A percentile compares a stretch with the other conserved stretches of the same genome.
phyloP scores from a whole-genome alignment of 106 monocot species.

The Allium cepa region DNA sequence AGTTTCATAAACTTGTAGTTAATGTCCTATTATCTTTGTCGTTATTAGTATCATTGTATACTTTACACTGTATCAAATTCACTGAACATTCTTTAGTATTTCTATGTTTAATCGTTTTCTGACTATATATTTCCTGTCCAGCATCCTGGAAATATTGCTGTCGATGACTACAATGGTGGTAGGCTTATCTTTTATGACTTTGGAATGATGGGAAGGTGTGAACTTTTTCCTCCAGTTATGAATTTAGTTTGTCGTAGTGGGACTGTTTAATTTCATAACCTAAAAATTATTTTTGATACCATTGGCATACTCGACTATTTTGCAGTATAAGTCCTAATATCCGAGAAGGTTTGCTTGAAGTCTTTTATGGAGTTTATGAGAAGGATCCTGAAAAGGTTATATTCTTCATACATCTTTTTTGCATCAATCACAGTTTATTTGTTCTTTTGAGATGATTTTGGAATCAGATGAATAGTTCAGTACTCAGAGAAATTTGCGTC shows the following conservation, averaged over 20 bases:
- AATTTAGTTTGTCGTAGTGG: too few relatives aligned
- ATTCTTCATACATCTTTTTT: conserved; percentile 3
- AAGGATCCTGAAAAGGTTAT: conserved; percentile 88
- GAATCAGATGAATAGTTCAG: too few relatives aligned
- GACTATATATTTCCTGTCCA: conserved; percentile 20
- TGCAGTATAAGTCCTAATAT: conserved; percentile 98
- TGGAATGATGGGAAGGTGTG: conserved; percentile 99
- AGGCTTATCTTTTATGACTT: conserved; percentile 99
- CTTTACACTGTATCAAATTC: too few relatives aligned
- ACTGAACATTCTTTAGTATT: too few relatives aligned
- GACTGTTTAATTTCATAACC: too few relatives aligned
- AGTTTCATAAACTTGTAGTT: too few relatives aligned
- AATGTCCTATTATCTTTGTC: too few relatives aligned
- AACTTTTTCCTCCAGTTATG: too few relatives aligned
- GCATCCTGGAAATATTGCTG: conserved; percentile 99
- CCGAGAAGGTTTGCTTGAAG: conserved; percentile 92
- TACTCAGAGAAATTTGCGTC: background rate
- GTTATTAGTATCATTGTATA: too few relatives aligned
- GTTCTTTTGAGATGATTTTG: too few relatives aligned
- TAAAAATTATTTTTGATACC: too few relatives aligned
- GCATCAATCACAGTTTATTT: background rate
- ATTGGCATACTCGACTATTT: background rate
- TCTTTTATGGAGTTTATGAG: conserved; percentile 99
- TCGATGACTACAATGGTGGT: conserved; percentile 97
- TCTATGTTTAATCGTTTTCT: too few relatives aligned